Conservation (phyloP, 352 stramenopile genomes). For the Ophiocytium majus region DNA sequence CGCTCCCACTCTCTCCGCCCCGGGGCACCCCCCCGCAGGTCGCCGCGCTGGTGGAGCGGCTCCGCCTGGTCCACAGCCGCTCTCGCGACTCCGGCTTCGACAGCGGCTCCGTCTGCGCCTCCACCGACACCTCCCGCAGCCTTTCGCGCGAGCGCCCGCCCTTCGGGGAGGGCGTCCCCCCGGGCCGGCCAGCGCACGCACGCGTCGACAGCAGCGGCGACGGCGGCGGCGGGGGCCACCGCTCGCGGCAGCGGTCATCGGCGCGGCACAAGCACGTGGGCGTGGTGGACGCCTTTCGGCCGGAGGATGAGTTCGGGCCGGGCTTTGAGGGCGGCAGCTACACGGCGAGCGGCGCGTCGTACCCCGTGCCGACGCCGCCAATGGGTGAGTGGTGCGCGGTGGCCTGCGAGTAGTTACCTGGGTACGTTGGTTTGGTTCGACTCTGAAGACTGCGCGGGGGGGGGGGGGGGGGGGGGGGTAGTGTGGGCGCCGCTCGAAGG, state of each 20-base stretch:
- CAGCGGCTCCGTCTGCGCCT: background rate
- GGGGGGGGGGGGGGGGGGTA: too few species aligned
- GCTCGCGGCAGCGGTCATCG: background rate
- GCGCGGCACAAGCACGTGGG: background rate
- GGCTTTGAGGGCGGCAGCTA: constrained; percentile 5
- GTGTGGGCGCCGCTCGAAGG: too few species aligned
- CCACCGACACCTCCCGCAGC: background rate
- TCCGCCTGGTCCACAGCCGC: constrained; percentile 27
- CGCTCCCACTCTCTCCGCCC: background rate
- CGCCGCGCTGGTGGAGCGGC: constrained; percentile 42
- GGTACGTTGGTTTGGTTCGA: background rate
- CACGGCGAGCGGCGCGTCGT: constrained; percentile 1
- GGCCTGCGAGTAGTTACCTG: too few species aligned
- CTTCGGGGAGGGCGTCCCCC: background rate
- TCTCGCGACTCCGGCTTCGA: constrained; percentile 24
- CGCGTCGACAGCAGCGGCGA: background rate
- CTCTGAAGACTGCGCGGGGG: too few species aligned
- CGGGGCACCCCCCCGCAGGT: background rate
- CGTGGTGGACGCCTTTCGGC: background rate
- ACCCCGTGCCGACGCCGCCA: background rate
- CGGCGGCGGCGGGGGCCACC: too few species aligned
- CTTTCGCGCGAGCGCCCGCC: background rate
- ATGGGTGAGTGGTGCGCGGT: background rate
- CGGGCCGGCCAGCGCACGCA: background rate
- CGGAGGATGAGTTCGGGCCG: background rate